Evolutionary conservation across 805 yeast genomes (phyloP), one percentile per base, ranked within the genome.

Genomic region (Schwanniomyces pseudopolymorphus): DNA sequence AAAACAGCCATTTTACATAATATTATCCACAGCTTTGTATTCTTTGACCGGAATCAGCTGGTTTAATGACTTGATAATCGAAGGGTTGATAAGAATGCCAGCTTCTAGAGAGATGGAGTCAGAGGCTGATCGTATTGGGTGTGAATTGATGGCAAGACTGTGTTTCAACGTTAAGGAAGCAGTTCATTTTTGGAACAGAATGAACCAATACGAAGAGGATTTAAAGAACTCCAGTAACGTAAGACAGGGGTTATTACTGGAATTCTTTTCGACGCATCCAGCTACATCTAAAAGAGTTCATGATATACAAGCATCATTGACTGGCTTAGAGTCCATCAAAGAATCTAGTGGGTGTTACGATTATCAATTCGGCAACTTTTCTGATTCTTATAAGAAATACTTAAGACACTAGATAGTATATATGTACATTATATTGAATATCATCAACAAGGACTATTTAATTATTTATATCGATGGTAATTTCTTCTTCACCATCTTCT

Each of bases 61-160:
- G 40, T 58, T 87, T 46, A 79, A 79, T 55, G 75, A 78, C 43
- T 52, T 87, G 26, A 47, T 77, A 21, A 63, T 88, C 13, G 75
- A 75, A 22, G 75, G 89, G 0, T 60, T 81, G 11, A 61, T 90
- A 41, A 79, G 81, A 53, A 79, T 85, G 78, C 97, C 97, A 0
- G 87, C 95, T 0, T 87, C 96, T 0, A 75, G 99, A 57, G 89
- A 81, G 48, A 89, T 89, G 96, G 99, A 94, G 66, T 78, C 89
- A 0, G 99, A 94, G 64, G 98, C 99, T 0, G 99, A 94, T 66
- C 84, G 85, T 57, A 91, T 94, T 25, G 99, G 99, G 0, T 70
- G 94, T 49, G 85, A 89, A 83, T 74, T 92, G 54, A 88, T 92
- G 96, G 81, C 96, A 2, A 72, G 83, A 48, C 96, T 96, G 40